Evolutionary conservation across 2,329 filamentous ascomycete genomes (phyloP).

Genomic region (Fusarium phyllophilum): DNA sequence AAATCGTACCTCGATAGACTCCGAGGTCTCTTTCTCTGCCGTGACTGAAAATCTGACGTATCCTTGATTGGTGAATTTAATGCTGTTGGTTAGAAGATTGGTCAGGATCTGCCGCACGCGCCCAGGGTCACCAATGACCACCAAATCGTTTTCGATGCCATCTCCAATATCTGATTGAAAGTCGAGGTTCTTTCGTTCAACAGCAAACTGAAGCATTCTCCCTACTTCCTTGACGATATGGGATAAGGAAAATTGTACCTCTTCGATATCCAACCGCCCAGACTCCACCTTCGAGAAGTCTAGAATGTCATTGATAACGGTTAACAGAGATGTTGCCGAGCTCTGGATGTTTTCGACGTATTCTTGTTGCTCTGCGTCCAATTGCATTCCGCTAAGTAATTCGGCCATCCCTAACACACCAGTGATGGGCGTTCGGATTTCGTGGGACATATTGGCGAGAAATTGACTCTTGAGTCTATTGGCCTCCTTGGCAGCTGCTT

Average conservation of each 20-base stretch:
- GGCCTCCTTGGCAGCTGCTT: slow-evolving; percentile 81
- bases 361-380: slow-evolving; percentile 77
- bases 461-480: slow-evolving; percentile 84
- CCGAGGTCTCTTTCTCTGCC: slow-evolving; percentile 70
- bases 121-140: slow-evolving; percentile 88
- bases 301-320: slow-evolving; percentile 90
- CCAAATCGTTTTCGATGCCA: slow-evolving; percentile 72
- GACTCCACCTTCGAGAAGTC: slow-evolving; percentile 91
- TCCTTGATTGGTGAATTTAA: slow-evolving; percentile 78
- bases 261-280: slow-evolving; percentile 79
- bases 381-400: slow-evolving; percentile 72
- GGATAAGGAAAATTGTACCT: slow-evolving; percentile 81
- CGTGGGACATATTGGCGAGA: slow-evolving; percentile 83
- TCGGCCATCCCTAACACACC: slow-evolving; percentile 86
- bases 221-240: slow-evolving; percentile 81
- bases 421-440: slow-evolving; percentile 81
- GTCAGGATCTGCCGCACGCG: slow-evolving; percentile 85
- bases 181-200: slow-evolving; percentile 79
- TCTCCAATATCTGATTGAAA: slow-evolving; percentile 73
- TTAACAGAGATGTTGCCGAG: slow-evolving; percentile 82
- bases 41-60: slow-evolving; percentile 73
- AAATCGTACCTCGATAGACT: slow-evolving; percentile 75
- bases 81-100: slow-evolving; percentile 80
- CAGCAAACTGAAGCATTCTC: slow-evolving; percentile 88
- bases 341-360: slow-evolving; percentile 82